phyloP scores from a whole-genome alignment of 2,329 filamentous ascomycete genomes.

The Cladophialophora carrionii region DNA sequence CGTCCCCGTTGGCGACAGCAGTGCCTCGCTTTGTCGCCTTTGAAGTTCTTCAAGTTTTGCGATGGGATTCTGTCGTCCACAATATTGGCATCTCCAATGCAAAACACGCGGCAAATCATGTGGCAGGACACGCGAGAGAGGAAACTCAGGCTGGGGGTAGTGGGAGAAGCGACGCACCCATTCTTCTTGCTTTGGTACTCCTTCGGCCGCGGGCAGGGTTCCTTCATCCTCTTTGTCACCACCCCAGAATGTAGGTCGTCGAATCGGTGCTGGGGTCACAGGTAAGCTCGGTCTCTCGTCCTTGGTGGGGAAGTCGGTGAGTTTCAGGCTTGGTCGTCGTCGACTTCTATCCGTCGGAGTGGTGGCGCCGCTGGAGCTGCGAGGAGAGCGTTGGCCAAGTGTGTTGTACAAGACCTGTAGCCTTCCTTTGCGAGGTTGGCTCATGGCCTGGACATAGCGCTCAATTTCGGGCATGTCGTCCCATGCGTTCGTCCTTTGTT shows the following conservation, averaged over 20 bases:
- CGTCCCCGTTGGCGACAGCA: constrained; percentile 47
- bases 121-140: constrained; percentile 32
- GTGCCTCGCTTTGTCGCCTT: constrained; percentile 65
- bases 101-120: constrained; percentile 39
- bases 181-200: constrained; percentile 83
- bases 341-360: constrained; percentile 37
- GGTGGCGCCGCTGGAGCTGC: constrained; percentile 26
- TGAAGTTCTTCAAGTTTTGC: constrained; percentile 71
- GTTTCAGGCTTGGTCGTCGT: constrained; percentile 62
- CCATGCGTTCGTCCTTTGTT: constrained; percentile 81
- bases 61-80: constrained; percentile 66
- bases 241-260: constrained; percentile 69
- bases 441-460: constrained; percentile 78
- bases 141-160: constrained; percentile 40
- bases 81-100: constrained; percentile 41
- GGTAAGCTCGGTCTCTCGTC: constrained; percentile 83
- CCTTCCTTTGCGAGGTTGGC: constrained; percentile 60
- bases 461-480: constrained; percentile 88
- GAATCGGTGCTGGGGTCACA: constrained; percentile 83
- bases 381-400: constrained; percentile 32
- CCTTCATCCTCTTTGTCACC: constrained; percentile 59
- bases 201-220: constrained; percentile 73
- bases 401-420: constrained; percentile 47
- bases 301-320: constrained; percentile 87
- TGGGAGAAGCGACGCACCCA: constrained; percentile 75